A percentile compares a stretch with the other conserved stretches of the same genome.
phyloP scores from a whole-genome alignment of 2,329 filamentous ascomycete species.

The Claviceps pazoutovae region DNA sequence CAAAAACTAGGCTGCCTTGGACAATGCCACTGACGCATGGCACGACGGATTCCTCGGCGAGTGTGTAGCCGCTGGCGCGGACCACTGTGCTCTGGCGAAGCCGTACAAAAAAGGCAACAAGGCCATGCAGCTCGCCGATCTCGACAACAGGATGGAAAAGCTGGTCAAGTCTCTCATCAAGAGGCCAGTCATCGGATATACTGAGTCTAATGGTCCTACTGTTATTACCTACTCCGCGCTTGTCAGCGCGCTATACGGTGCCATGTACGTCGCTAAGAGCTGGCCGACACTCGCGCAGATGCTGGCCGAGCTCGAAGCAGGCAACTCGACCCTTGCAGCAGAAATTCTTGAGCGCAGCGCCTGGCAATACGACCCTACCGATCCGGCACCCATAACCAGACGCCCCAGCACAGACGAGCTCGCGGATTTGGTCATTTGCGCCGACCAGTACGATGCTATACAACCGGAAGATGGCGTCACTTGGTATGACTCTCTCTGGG shows the following conservation, averaged over 20 bases:
- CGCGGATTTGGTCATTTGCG: constrained; percentile 27
- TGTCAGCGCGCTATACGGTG: constrained; percentile 23
- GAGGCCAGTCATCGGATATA: constrained; percentile 26
- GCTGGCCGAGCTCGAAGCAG: constrained; percentile 28
- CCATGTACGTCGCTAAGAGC: constrained; percentile 28
- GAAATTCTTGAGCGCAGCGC: constrained; percentile 21
- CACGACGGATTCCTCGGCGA: constrained; percentile 36
- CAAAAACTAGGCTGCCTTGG: constrained; percentile 23
- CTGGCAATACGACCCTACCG: constrained; percentile 29
- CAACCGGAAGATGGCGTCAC: constrained; percentile 22
- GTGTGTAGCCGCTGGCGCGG: constrained; percentile 32
- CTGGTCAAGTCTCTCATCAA: constrained; percentile 24
- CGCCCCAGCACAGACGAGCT: constrained; percentile 26
- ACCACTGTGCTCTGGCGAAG: constrained; percentile 30
- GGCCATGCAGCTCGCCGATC: constrained; percentile 19
- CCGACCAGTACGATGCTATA: constrained; percentile 30
- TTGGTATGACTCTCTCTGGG: constrained; percentile 34
- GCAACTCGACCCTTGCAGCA: constrained; percentile 29
- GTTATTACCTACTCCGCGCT: constrained; percentile 32
- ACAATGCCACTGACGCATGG: constrained; percentile 35
- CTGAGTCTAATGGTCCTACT: constrained; percentile 24
- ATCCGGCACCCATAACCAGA: constrained; percentile 14
- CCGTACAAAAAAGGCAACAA: constrained; percentile 10
- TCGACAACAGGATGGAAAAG: constrained; percentile 25
- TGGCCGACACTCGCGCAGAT: constrained; percentile 30